Conservation (phyloP, 2,329 filamentous ascomycete genomes). For the Trichoderma citrinoviride region DNA sequence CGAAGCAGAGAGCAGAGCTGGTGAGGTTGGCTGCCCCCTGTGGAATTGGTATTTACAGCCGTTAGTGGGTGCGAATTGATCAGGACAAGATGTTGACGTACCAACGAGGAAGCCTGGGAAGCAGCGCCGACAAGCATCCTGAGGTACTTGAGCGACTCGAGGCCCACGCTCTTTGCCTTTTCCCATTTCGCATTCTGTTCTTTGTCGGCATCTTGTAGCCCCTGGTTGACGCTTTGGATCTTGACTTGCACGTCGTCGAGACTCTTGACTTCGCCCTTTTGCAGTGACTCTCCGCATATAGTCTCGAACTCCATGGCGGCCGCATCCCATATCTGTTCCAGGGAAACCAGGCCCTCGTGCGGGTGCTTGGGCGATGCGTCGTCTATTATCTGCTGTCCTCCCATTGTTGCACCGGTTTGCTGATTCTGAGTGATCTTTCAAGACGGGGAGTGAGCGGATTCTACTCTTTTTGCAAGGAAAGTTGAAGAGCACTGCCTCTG, state of each 20-base stretch:
- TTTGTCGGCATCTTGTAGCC: background rate
- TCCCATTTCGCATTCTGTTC: background rate
- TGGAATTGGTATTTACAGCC: background rate
- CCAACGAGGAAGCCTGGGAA: background rate
- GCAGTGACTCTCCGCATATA: background rate
- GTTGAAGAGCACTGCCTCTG: background rate
- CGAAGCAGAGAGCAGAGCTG: background rate
- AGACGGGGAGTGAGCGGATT: background rate
- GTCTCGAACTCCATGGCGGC: background rate
- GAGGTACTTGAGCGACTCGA: conserved; percentile 7
- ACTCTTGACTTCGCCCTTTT: background rate
- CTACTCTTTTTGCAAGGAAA: background rate
- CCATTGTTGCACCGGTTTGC: background rate
- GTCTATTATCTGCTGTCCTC: background rate
- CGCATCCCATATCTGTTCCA: background rate
- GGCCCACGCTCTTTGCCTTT: background rate
- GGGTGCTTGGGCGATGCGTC: background rate
- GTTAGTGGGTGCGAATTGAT: background rate
- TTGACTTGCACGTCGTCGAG: background rate
- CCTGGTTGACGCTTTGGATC: background rate
- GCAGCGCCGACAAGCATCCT: conserved; percentile 3
- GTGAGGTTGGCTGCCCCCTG: background rate
- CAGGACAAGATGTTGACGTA: background rate
- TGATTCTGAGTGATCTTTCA: background rate
- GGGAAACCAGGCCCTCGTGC: background rate